phyloP scores from a whole-genome alignment of 306 rosid genomes.

The Psophocarpus tetragonolobus region DNA sequence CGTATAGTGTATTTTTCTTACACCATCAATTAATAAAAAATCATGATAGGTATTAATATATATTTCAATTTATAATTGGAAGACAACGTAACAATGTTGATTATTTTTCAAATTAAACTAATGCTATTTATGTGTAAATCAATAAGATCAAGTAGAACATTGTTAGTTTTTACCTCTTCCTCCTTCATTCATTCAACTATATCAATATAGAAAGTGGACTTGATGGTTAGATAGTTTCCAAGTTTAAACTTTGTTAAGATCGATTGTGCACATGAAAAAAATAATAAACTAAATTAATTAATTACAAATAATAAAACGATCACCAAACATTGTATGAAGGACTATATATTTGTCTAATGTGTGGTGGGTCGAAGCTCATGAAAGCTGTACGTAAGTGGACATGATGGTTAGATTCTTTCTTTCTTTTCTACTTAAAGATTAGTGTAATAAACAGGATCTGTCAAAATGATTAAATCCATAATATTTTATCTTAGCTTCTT shows the following conservation, averaged over 20 bases:
- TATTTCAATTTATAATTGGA: too few relatives aligned
- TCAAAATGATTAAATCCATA: not conserved
- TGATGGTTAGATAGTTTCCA: too few relatives aligned
- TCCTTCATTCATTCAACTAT: not conserved
- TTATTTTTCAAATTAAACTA: not conserved
- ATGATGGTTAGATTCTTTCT: slow-evolving; percentile 11
- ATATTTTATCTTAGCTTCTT: not conserved
- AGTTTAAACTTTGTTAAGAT: too few relatives aligned
- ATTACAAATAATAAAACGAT: slow-evolving; percentile 1
- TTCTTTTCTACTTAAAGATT: slow-evolving; percentile 2
- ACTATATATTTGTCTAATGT: slow-evolving; percentile 12
- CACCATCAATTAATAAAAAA: too few relatives aligned
- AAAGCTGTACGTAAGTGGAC: not conserved
- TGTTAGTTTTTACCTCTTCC: too few relatives aligned
- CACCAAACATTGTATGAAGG: not conserved
- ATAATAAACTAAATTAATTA: not conserved
- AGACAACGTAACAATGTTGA: not conserved
- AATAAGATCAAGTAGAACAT: too few relatives aligned
- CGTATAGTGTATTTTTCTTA: too few relatives aligned
- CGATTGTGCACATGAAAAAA: too few relatives aligned
- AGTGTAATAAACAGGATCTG: not conserved
- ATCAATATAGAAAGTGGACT: not conserved
- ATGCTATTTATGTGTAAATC: not conserved
- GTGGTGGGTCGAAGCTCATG: slow-evolving; percentile 21
- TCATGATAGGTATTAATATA: not conserved